Conservation (phyloP, 805 yeast species). For the Saccharomycopsis capsularis region DNA sequence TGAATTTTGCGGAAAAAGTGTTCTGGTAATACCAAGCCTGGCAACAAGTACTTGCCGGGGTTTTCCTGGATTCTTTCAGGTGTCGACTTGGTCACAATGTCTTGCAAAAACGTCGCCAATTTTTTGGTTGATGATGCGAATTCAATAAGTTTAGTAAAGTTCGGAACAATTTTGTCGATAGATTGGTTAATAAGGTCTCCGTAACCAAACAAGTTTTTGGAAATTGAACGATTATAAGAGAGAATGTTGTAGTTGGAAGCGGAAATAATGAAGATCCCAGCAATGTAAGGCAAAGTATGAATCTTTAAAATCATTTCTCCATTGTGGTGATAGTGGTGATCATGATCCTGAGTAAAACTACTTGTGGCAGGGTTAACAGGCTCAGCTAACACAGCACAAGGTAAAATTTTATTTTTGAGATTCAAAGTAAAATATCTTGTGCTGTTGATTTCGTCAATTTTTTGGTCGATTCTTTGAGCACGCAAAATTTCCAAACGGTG, state of each 20-base stretch:
- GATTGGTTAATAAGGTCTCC: slow-evolving; percentile 37
- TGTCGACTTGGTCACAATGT: slow-evolving; percentile 13
- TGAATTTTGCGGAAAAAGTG: slow-evolving; percentile 74
- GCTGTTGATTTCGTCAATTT: slow-evolving; percentile 42
- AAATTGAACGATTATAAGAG: slow-evolving; percentile 74
- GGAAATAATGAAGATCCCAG: slow-evolving; percentile 73
- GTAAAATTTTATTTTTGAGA: slow-evolving; percentile 41
- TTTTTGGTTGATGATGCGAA: slow-evolving; percentile 29
- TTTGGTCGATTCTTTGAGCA: slow-evolving; percentile 27
- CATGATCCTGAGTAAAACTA: neutral
- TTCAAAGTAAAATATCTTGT: slow-evolving; percentile 59
- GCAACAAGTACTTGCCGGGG: slow-evolving; percentile 26
- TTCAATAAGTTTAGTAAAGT: slow-evolving; percentile 43
- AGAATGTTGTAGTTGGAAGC: slow-evolving; percentile 40
- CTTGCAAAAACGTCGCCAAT: slow-evolving; percentile 24
- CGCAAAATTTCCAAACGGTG: neutral
- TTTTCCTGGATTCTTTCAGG: slow-evolving; percentile 16
- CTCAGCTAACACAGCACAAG: slow-evolving; percentile 67
- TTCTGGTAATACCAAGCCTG: slow-evolving; percentile 84
- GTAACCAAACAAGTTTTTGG: slow-evolving; percentile 71
- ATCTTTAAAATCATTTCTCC: slow-evolving; percentile 48
- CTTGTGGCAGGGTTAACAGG: slow-evolving; percentile 25
- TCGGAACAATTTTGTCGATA: slow-evolving; percentile 56
- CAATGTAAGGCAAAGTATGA: slow-evolving; percentile 77
- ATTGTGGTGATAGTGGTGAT: too few species aligned